phyloP scores from a whole-genome alignment of 768 basidiomycete genomes.

The Mycena haematopus region DNA sequence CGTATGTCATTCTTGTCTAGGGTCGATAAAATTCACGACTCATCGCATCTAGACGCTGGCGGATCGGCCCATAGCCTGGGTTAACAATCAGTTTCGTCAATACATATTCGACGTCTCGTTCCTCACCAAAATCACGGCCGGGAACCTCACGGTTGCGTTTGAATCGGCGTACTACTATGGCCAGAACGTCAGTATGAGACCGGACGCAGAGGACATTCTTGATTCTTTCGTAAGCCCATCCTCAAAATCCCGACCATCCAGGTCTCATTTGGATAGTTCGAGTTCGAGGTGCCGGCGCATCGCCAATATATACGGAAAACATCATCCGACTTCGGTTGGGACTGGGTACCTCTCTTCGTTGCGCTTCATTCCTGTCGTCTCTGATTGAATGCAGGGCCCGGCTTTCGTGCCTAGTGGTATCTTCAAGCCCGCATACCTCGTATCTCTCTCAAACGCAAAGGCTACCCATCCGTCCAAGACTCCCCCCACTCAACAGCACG shows the following conservation, averaged over 20 bases:
- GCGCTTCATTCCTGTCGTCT: not conserved
- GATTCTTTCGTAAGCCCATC: conserved; percentile 39
- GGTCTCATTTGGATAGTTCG: not conserved
- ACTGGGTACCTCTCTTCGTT: conserved; percentile 49
- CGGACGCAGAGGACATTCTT: conserved; percentile 52
- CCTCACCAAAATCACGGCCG: conserved; percentile 40
- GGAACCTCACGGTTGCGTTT: conserved; percentile 53
- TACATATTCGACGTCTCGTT: conserved; percentile 58
- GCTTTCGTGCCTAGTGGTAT: conserved; percentile 64
- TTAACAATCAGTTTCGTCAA: conserved; percentile 63
- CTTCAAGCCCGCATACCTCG: conserved; percentile 60
- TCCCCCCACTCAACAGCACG: conserved; percentile 32
- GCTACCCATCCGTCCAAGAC: conserved; percentile 33
- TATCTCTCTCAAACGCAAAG: conserved; percentile 43
- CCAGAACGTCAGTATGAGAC: conserved; percentile 55
- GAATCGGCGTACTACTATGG: conserved; percentile 63
- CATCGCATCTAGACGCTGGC: conserved; percentile 48
- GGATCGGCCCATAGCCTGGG: conserved; percentile 60
- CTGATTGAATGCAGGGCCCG: conserved; percentile 47
- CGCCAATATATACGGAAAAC: conserved; percentile 58
- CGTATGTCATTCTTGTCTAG: conserved; percentile 37
- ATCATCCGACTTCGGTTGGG: conserved; percentile 65
- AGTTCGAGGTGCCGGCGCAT: conserved; percentile 60
- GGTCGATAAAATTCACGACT: conserved; percentile 1
- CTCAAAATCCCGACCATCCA: not conserved